Conservation (phyloP, 257 asterid genomes). For the Cynanchum wilfordii region DNA sequence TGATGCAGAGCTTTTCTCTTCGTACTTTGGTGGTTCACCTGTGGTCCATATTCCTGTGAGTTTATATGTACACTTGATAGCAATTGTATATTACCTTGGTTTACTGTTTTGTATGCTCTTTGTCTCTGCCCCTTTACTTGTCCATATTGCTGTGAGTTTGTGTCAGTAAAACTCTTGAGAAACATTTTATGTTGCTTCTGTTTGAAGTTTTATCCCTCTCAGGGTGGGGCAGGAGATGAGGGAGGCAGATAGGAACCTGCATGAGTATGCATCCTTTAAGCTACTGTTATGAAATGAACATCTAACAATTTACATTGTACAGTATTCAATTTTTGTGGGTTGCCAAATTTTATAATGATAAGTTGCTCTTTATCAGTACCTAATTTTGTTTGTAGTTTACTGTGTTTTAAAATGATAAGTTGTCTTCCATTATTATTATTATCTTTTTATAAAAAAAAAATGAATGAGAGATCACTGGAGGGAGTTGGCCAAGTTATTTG, state of each 20-base stretch:
- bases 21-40: conserved; percentile 81
- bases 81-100: conserved; percentile 5
- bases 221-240: not conserved
- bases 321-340: not conserved
- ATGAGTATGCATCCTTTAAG: not conserved
- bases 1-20: conserved; percentile 85
- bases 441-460: no score
- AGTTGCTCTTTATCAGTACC: not conserved
- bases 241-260: not conserved
- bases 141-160: not conserved
- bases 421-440: no score
- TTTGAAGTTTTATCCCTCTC: not conserved
- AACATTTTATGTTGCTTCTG: not conserved
- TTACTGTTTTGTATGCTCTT: not conserved
- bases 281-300: not conserved
- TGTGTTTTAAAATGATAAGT: not conserved
- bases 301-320: not conserved
- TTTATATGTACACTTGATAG: conserved; percentile 8
- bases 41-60: conserved; percentile 70
- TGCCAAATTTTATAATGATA: not conserved
- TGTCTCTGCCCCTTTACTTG: not conserved
- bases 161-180: not conserved
- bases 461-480: no score
- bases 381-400: not conserved
- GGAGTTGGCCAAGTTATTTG: no score